Evolutionary conservation across 352 stramenopile species (phyloP), one percentile per base, ranked within the genome.

Genomic region (Phytophthora megakarya): DNA sequence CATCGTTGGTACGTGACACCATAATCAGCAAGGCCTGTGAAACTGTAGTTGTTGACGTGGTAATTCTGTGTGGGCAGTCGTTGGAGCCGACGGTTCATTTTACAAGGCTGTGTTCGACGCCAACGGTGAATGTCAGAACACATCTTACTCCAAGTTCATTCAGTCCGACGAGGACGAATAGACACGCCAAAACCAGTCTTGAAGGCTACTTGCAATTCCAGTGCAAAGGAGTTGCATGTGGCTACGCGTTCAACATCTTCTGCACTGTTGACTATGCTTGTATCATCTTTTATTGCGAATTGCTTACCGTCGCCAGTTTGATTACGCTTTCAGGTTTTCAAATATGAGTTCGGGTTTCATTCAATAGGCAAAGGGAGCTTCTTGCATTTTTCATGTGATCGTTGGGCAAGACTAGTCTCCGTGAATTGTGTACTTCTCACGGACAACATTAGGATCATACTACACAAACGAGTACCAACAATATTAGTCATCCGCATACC

Each of bases 121-220:
- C 35, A 94, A 93, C 32, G 87, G 85, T 35, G 87, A 96, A 61
- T 96, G 87, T 67, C 84, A 96, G 52, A 93, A 92, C 73, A 96
- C 85, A 48, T 96, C 86, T 49, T 96, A 92, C 74, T 94, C 87
- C 57, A 94, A 96, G 67, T 96, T 96, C 61, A 93, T 96, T 73
- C 85, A 96, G 55, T 81, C 84, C 40, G 87, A 96, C 54, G 87
- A 96, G 76, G 87, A 96, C 51, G 86, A 96, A 70, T 94, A 87
- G 60, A 79, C 54, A 22, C 32, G 21, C 39, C 47, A 42, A n/a
- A 22, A 25, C 26, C 43, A 55, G 50, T 62, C 51, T 25, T 67
- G 59, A 56, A 43, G 23, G 50, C 56, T 53, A 25, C 32, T 26
- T 45, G 25, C 54, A 50, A 32, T 65, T 61, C n/a, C 46, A 43